Evolutionary conservation across 2,329 filamentous ascomycete species (phyloP).

Genomic region (Dactylella cylindrospora): DNA sequence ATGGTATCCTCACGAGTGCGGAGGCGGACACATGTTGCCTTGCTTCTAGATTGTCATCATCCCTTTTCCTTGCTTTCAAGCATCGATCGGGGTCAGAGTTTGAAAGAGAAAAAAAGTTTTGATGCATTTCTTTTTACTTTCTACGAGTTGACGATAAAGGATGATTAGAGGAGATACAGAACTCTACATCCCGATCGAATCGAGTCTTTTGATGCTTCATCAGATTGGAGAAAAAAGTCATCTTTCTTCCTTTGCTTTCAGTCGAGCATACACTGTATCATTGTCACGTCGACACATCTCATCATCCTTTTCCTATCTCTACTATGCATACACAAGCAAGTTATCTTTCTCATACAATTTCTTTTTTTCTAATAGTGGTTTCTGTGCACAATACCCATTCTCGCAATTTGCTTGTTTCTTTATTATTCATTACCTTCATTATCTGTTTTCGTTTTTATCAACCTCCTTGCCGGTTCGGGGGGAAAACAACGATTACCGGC

Average conservation of each 20-base stretch:
- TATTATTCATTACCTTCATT: neutral
- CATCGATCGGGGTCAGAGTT: too few species aligned
- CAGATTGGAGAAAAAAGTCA: too few species aligned
- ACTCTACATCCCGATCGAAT: slow-evolving; percentile 9
- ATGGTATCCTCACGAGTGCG: slow-evolving; percentile 39
- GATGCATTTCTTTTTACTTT: slow-evolving; percentile 7
- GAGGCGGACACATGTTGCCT: slow-evolving; percentile 38
- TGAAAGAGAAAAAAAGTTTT: slow-evolving; percentile 1
- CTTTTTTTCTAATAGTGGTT: neutral
- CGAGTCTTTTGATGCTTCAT: neutral
- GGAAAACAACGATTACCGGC: too few species aligned
- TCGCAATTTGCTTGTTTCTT: neutral
- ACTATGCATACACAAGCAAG: slow-evolving; percentile 4
- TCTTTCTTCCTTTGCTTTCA: slow-evolving; percentile 10
- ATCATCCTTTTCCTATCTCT: neutral
- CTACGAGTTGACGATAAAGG: slow-evolving; percentile 6
- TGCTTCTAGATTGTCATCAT: slow-evolving; percentile 20
- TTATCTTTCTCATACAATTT: slow-evolving; percentile 8
- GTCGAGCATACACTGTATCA: slow-evolving; percentile 16
- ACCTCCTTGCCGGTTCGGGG: too few species aligned
- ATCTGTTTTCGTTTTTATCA: neutral
- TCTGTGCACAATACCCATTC: neutral
- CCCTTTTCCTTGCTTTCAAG: neutral
- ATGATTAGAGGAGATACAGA: slow-evolving; percentile 28
- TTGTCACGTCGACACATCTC: slow-evolving; percentile 13